Percentiles rank a stretch among this genome's conserved stretches.
Conservation (phyloP, 2,329 filamentous ascomycete genomes). For the Aspergillus glaucus region DNA sequence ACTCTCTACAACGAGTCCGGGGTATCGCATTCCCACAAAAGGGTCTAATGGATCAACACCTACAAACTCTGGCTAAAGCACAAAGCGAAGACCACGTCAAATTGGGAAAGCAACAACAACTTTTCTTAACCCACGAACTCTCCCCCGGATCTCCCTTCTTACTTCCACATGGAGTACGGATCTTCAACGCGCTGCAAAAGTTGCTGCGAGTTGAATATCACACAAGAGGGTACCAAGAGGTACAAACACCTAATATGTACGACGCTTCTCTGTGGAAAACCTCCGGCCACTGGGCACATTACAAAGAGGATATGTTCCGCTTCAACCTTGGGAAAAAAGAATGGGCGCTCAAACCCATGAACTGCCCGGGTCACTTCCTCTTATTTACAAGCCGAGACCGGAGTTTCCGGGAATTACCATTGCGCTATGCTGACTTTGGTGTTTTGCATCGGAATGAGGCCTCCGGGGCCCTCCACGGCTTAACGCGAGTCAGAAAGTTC, state of each 20-base stretch:
- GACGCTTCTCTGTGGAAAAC: slow-evolving; percentile 89
- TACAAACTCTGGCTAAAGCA: slow-evolving; percentile 92
- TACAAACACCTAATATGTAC: slow-evolving; percentile 94
- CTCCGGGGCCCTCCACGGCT: slow-evolving; percentile 80
- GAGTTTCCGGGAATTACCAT: slow-evolving; percentile 83
- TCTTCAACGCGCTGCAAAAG: slow-evolving; percentile 80
- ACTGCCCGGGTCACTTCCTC: slow-evolving; percentile 90
- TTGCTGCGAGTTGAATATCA: slow-evolving; percentile 85
- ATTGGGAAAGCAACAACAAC: slow-evolving; percentile 89
- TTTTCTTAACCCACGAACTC: slow-evolving; percentile 92
- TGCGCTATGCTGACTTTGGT: slow-evolving; percentile 92
- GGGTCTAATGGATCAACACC: slow-evolving; percentile 85
- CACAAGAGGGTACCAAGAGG: slow-evolving; percentile 89
- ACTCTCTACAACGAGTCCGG: slow-evolving; percentile 92
- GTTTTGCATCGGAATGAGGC: slow-evolving; percentile 93
- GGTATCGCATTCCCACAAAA: slow-evolving; percentile 97
- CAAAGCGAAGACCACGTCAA: slow-evolving; percentile 92
- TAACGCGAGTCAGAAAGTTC: slow-evolving; percentile 89
- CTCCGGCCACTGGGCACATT: slow-evolving; percentile 89
- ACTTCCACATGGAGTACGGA: slow-evolving; percentile 83
- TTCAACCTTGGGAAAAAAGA: slow-evolving; percentile 74
- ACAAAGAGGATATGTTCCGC: slow-evolving; percentile 95
- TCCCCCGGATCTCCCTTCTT: slow-evolving; percentile 94
- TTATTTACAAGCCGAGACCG: slow-evolving; percentile 78
- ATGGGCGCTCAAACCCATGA: slow-evolving; percentile 93